Conservation (phyloP, 306 rosid genomes). For the Malus domestica region ASM211411v1 NC_041790.1:37406501-37407000, state of each 20-base stretch:
- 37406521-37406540: background rate
- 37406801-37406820: slow-evolving; percentile 80
- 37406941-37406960: background rate
- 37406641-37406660: background rate
- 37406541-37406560: background rate
- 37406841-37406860: slow-evolving; percentile 39
- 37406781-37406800: slow-evolving; percentile 84
- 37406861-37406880: slow-evolving; percentile 93
- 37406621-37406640: background rate
- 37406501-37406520: background rate
- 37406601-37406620: background rate
- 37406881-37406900: slow-evolving; percentile 44
- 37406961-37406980: background rate
- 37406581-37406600: background rate
- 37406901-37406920: slow-evolving; percentile 21
- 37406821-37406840: slow-evolving; percentile 52
- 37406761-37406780: slow-evolving; percentile 92
- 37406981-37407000: slow-evolving; percentile 55
- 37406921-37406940: slow-evolving; percentile 6
- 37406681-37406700: slow-evolving; percentile 31
- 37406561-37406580: background rate
- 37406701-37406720: slow-evolving; percentile 79
- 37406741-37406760: slow-evolving; percentile 82
- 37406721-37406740: slow-evolving; percentile 69
- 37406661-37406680: background rate